Base-by-base conservation (phyloP, 257 asterid species). In the Dorcoceras hygrometricum region DNA sequence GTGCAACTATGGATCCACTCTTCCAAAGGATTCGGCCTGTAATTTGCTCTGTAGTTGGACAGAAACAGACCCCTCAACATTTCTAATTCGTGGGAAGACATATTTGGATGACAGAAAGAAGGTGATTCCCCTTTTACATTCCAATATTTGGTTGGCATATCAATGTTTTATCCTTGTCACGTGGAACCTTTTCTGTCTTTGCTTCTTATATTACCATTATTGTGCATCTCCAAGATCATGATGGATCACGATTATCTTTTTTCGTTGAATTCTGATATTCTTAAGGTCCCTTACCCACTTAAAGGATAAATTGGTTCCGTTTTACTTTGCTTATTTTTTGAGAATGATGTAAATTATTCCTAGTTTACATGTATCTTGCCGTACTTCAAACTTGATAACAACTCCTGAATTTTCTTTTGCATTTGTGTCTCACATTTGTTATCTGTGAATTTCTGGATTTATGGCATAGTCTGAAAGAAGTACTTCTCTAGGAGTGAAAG, bases 31-130 rank as follows among this genome's bases (percentile, higher is more conserved):
- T 78, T 82, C 88, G 73, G 66, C 79, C 62, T 86, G 88, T 76
- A 90, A 81, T 80, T 57, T 74, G 63, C 97, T 72, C 61, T 93
- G 97, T 84, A 94, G 97, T 79, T 94, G 96, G 96, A 80, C 90
- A 51, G 68, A 78, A 78, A 73, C 96, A 23, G 99, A 94, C 68
- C 92, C 95, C 55, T 90, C 96, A 27, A 81, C 90, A 29, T 94
- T 88, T 78, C 79, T 90, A 71, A 88, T 94, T 48, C 97, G 97
- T 68, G 99, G 99, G 77, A 77, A 83, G 83, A 94, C 96, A 59
- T 94, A 94, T 79, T 84, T 88, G 77, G 90, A 83, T 80, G 99
- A 90, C 76, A 80, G 81, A 72, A 88, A 80, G 79, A 93, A 93
- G 98, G 97, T 93, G 75, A 27, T 16, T 60, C 66, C 27, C 57